A percentile compares a stretch with the other conserved stretches of the same genome.
Evolutionary conservation across 2,329 filamentous ascomycete species (phyloP).

Genomic region (Pseudogymnoascus sp.): DNA sequence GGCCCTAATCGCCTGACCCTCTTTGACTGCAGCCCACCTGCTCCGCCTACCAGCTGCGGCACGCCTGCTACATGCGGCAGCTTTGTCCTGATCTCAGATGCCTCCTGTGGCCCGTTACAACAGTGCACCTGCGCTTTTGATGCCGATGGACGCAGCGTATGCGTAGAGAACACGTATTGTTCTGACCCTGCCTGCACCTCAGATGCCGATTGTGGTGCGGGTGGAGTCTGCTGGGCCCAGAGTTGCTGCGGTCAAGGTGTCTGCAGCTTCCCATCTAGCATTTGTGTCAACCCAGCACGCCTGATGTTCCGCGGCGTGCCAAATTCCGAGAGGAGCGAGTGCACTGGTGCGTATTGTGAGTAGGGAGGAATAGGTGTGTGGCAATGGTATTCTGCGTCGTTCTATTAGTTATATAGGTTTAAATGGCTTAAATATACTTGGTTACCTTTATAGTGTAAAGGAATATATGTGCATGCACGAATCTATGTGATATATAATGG

Average conservation of each 20-base stretch:
- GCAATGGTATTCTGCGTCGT: neutral
- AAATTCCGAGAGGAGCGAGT: neutral
- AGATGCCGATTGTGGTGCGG: neutral
- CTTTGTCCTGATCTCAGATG: neutral
- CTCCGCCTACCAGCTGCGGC: neutral
- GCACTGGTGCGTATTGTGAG: neutral
- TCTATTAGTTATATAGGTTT: neutral
- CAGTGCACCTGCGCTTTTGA: neutral
- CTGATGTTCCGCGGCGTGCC: neutral
- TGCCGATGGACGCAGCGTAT: neutral
- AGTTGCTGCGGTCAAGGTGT: neutral
- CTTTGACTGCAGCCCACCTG: neutral
- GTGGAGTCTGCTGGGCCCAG: neutral
- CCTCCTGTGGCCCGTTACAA: neutral
- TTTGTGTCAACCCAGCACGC: neutral
- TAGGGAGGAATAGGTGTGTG: neutral
- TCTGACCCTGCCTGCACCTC: neutral
- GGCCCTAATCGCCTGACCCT: conserved; percentile 13
- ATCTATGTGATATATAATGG: no score
- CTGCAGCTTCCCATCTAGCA: neutral
- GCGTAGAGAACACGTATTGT: neutral
- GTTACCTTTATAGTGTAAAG: neutral
- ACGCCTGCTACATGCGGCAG: neutral
- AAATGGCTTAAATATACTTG: neutral
- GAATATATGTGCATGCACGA: no score